These are phyloP conservation scores for Nakazawaea siamensis DNA, from an alignment of 805 yeast species.

Conservation along the genomic window DNA sequence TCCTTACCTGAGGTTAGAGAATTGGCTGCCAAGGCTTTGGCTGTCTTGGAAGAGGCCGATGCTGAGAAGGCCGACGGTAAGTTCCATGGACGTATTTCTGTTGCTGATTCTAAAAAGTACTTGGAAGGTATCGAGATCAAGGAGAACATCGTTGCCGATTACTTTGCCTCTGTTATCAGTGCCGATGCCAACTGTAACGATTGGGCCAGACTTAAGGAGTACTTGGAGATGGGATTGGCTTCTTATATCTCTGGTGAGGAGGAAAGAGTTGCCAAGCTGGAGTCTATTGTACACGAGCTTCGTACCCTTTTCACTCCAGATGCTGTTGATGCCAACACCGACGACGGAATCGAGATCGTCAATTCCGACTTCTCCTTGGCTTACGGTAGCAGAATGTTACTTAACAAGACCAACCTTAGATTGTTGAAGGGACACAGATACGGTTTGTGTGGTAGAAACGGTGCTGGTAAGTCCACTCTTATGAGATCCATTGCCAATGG, in stretches of 20 bases:
- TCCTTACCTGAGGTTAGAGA: constrained; percentile 95
- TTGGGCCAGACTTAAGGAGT: constrained; percentile 56
- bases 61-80: constrained; percentile 58
- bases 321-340: constrained; percentile 49
- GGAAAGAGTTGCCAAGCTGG: constrained; percentile 30
- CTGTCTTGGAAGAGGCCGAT: constrained; percentile 77
- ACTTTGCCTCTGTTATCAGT: constrained; percentile 44
- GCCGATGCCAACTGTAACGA: constrained; percentile 67
- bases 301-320: constrained; percentile 48
- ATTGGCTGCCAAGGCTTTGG: constrained; percentile 78
- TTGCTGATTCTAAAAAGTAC: constrained; percentile 43
- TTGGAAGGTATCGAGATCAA: constrained; percentile 22
- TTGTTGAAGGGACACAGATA: constrained; percentile 92
- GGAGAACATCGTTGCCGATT: constrained; percentile 34
- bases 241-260: constrained; percentile 25
- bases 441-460: constrained; percentile 97
- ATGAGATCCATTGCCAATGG: constrained; percentile 97
- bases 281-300: constrained; percentile 35
- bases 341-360: constrained; percentile 85
- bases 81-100: constrained; percentile 66
- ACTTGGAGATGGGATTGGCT: constrained; percentile 32
- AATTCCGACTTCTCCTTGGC: constrained; percentile 94
- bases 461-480: constrained; percentile 97
- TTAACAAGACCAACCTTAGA: constrained; percentile 85
- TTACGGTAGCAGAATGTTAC: constrained; percentile 94